Evolutionary conservation across 768 basidiomycete genomes (phyloP).

Genomic region (Baorangia bicolor): DNA sequence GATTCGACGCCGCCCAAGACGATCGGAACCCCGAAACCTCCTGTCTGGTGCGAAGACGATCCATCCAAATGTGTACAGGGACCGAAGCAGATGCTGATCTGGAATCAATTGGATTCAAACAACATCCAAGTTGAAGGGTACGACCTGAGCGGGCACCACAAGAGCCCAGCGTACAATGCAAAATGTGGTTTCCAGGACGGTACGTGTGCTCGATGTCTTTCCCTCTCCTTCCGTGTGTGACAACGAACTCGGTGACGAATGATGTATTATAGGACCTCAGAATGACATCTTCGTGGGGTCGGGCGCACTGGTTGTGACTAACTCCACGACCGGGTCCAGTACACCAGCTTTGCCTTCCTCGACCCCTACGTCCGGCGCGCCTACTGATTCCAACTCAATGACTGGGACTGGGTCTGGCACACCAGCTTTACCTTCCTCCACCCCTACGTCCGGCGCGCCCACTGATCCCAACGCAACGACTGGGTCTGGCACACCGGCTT

Average conservation of each 20-base stretch:
- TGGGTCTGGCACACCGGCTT: neutral
- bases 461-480: too few relatives aligned
- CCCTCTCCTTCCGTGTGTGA: neutral
- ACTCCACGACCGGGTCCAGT: neutral
- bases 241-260: neutral
- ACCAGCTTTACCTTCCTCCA: neutral
- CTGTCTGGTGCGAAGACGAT: constrained; percentile 11
- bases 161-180: constrained; percentile 8
- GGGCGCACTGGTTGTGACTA: neutral
- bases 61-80: neutral
- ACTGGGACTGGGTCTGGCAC: neutral
- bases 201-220: neutral
- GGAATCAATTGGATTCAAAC: neutral
- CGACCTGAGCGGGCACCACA: neutral
- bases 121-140: constrained; percentile 4
- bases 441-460: neutral
- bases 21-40: neutral
- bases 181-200: constrained; percentile 14
- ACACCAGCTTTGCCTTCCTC: neutral
- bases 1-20: neutral
- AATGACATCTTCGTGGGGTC: constrained; percentile 13
- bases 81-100: constrained; percentile 5
- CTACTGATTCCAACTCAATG: too few relatives aligned
- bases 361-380: neutral
- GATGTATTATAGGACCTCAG: constrained; percentile 12